Percentiles rank a stretch among this genome's conserved stretches.
phyloP scores from a whole-genome alignment of 202 grass and related monocot species.

The Schoenoplectus tabernaemontani region DNA sequence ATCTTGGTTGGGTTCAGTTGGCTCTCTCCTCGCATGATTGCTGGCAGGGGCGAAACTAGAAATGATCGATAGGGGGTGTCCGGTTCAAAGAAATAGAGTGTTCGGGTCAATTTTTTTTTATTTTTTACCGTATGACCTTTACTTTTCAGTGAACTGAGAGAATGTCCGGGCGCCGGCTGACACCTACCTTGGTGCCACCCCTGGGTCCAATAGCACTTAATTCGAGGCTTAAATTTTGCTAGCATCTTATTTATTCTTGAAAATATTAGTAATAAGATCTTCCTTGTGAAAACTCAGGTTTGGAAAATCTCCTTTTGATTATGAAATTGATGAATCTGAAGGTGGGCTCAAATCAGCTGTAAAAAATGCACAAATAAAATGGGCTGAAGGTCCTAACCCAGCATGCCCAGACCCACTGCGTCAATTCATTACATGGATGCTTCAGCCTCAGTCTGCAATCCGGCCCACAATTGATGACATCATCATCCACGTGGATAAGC shows the following conservation, averaged over 20 bases:
- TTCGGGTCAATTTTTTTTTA: too few relatives aligned
- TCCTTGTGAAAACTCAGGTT: slow-evolving; percentile 37
- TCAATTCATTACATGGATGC: slow-evolving; percentile 79
- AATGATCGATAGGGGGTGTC: too few relatives aligned
- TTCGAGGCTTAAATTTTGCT: not conserved
- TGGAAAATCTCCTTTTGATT: slow-evolving; percentile 78
- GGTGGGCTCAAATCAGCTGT: slow-evolving; percentile 46
- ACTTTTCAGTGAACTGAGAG: too few relatives aligned
- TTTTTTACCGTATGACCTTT: too few relatives aligned
- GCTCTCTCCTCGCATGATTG: too few relatives aligned
- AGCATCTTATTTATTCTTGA: not conserved
- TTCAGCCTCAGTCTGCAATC: slow-evolving; percentile 72
- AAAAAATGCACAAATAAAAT: slow-evolving; percentile 65
- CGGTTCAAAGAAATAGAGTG: too few relatives aligned
- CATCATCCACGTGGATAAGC: slow-evolving; percentile 90
- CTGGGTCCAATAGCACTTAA: not conserved
- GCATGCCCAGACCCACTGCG: slow-evolving; percentile 55
- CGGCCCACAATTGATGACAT: slow-evolving; percentile 70
- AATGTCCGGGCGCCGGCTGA: too few relatives aligned
- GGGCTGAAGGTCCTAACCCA: slow-evolving; percentile 35
- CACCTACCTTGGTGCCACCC: too few relatives aligned
- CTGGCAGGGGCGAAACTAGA: too few relatives aligned
- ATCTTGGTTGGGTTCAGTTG: not conserved
- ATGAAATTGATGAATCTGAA: slow-evolving; percentile 64
- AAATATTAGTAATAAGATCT: not conserved